Conservation (phyloP, 2,329 filamentous ascomycete genomes). For the Albifimbria verrucaria region DNA sequence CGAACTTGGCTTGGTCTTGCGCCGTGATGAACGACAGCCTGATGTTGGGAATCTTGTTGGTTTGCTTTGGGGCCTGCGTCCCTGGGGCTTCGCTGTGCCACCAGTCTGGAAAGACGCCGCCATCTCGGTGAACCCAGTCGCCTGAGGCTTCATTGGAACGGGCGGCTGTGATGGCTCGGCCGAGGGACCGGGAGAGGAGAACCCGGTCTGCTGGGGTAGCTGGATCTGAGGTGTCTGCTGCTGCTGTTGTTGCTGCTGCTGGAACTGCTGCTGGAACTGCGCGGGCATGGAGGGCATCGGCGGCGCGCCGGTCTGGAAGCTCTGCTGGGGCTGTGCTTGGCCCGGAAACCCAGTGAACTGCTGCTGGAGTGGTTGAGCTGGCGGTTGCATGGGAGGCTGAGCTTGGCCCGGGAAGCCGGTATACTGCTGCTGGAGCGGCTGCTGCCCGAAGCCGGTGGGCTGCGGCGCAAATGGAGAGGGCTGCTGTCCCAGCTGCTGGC, state of each 20-base stretch:
- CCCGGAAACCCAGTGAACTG: conserved; percentile 66
- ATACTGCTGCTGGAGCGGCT: conserved; percentile 51
- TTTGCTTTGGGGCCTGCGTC: conserved; percentile 45
- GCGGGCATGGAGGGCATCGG: conserved; percentile 57
- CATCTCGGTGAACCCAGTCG: conserved; percentile 65
- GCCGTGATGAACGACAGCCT: conserved; percentile 94
- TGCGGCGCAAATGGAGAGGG: conserved; percentile 55
- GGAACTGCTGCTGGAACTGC: conserved; percentile 58
- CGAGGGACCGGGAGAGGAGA: conserved; percentile 48
- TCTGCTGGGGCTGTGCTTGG: conserved; percentile 51
- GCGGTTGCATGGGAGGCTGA: conserved; percentile 46
- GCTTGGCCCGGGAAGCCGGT: conserved; percentile 57
- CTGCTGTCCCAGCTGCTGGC: conserved; percentile 44
- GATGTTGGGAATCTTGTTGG: conserved; percentile 85
- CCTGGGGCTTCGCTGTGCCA: conserved; percentile 40
- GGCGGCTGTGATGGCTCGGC: conserved; percentile 47
- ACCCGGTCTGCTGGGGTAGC: conserved; percentile 41
- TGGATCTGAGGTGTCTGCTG: conserved; percentile 27
- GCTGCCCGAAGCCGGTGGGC: conserved; percentile 57
- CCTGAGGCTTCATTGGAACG: conserved; percentile 61
- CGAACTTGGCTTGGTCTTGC: conserved; percentile 92
- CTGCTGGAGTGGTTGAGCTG: conserved; percentile 57
- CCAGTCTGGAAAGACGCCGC: conserved; percentile 62
- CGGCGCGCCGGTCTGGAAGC: conserved; percentile 58
- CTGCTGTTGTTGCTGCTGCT: conserved; percentile 49